Percentiles rank a stretch among this genome's conserved stretches.
phyloP scores from a whole-genome alignment of 2,329 filamentous ascomycete species.

The Claviceps digitariae region DNA sequence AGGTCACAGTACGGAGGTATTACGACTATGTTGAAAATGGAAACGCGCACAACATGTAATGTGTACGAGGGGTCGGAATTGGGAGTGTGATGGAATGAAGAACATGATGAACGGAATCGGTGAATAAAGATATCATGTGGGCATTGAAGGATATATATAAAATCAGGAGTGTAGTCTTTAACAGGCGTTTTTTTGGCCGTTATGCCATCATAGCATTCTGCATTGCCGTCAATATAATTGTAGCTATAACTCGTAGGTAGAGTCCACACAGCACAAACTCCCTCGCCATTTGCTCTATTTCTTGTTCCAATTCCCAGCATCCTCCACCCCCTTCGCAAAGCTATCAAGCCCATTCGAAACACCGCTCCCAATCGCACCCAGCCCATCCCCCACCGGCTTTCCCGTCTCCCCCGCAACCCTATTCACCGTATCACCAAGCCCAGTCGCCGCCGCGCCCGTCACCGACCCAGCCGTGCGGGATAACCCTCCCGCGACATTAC shows the following conservation, averaged over 20 bases:
- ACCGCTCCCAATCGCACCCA: slow-evolving; percentile 38
- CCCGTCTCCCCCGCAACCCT: slow-evolving; percentile 39
- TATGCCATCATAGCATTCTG: background rate
- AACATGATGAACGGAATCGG: background rate
- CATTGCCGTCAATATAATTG: background rate
- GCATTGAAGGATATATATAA: background rate
- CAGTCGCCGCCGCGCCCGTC: slow-evolving; percentile 39
- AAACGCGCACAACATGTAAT: background rate
- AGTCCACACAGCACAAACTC: background rate
- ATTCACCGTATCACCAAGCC: slow-evolving; percentile 41
- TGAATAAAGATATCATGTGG: background rate
- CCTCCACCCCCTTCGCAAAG: slow-evolving; percentile 40
- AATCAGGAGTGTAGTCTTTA: background rate
- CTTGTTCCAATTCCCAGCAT: slow-evolving; percentile 44
- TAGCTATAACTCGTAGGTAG: background rate
- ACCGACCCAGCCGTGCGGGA: slow-evolving; percentile 27
- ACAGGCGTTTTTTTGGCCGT: background rate
- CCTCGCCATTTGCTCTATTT: slow-evolving; percentile 2
- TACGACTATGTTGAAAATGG: background rate
- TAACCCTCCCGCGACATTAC: slow-evolving; percentile 28
- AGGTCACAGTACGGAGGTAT: background rate
- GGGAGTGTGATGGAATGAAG: background rate
- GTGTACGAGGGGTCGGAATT: background rate
- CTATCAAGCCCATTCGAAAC: slow-evolving; percentile 35
- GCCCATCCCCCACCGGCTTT: slow-evolving; percentile 39